Evolutionary conservation across 352 stramenopile species (phyloP).

Genomic region (Globisporangium uncinulatum): DNA sequence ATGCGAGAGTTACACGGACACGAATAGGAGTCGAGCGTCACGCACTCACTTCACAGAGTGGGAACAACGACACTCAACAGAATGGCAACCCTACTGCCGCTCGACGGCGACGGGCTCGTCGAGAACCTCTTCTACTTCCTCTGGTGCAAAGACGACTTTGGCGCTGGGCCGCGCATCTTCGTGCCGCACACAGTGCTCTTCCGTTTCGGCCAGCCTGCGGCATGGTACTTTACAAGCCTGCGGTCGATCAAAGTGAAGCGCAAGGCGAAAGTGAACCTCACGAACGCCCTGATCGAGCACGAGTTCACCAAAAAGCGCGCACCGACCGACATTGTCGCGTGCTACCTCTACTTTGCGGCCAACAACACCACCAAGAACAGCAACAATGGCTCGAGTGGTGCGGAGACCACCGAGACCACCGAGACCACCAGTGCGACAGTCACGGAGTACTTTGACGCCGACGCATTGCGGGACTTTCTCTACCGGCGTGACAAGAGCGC

Average conservation of each 20-base stretch:
- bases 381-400: background rate
- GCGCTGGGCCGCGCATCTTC: constrained; percentile 77
- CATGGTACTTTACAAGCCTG: constrained; percentile 95
- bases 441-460: constrained; percentile 93
- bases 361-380: background rate
- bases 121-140: constrained; percentile 89
- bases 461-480: constrained; percentile 89
- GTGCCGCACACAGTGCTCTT: constrained; percentile 94
- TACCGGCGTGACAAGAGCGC: constrained; percentile 87
- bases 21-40: background rate
- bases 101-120: constrained; percentile 85
- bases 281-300: constrained; percentile 91
- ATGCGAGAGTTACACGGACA: background rate
- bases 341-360: constrained; percentile 73
- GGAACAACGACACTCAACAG: no score
- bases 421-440: constrained; percentile 21
- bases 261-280: constrained; percentile 90
- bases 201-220: constrained; percentile 86
- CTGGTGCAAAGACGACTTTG: constrained; percentile 90
- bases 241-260: constrained; percentile 85
- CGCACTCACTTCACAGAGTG: background rate
- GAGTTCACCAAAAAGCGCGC: constrained; percentile 87
- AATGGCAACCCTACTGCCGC: constrained; percentile 53
- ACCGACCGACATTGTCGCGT: constrained; percentile 86
- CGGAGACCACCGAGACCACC: constrained; percentile 1